Conservation (phyloP, 176 grass and related monocot species). For the Alopecurus myosuroides region DNA sequence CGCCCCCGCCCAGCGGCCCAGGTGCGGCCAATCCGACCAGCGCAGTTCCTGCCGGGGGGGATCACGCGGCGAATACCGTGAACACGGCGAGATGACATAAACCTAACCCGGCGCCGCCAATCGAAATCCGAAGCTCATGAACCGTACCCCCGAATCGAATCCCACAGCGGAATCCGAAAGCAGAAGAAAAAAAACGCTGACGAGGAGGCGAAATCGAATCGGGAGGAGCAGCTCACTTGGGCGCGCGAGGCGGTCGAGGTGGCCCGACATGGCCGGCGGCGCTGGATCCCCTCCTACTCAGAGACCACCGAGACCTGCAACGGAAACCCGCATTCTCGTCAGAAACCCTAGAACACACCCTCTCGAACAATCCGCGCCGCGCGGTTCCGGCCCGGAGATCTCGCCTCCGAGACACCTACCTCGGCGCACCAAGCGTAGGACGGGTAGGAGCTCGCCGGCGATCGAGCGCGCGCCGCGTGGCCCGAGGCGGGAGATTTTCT, state of each 20-base stretch:
- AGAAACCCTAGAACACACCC: constrained; percentile 46
- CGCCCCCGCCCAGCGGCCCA: not conserved
- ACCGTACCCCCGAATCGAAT: not conserved
- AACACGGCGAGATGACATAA: not conserved
- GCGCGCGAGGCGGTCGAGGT: constrained; percentile 74
- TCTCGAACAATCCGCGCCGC: not conserved
- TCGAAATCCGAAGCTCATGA: not conserved
- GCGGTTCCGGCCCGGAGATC: not conserved
- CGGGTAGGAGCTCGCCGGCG: not conserved
- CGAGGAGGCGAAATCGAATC: not conserved
- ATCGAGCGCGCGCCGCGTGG: not conserved
- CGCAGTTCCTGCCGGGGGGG: not conserved
- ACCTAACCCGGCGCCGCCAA: not conserved
- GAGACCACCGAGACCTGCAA: constrained; percentile 33
- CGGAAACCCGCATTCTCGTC: constrained; percentile 58
- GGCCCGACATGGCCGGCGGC: constrained; percentile 58
- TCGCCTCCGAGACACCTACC: not conserved
- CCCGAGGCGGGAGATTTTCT: constrained; percentile 6
- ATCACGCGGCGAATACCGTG: not conserved
- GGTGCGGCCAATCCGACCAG: not conserved
- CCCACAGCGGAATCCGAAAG: not conserved
- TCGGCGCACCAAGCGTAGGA: not conserved
- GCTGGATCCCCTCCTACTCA: not conserved
- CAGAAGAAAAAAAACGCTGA: not conserved
- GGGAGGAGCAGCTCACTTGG: constrained; percentile 46